Conservation (phyloP, 495 filamentous ascomycete genomes). For the Penicillium malachiteum region DNA sequence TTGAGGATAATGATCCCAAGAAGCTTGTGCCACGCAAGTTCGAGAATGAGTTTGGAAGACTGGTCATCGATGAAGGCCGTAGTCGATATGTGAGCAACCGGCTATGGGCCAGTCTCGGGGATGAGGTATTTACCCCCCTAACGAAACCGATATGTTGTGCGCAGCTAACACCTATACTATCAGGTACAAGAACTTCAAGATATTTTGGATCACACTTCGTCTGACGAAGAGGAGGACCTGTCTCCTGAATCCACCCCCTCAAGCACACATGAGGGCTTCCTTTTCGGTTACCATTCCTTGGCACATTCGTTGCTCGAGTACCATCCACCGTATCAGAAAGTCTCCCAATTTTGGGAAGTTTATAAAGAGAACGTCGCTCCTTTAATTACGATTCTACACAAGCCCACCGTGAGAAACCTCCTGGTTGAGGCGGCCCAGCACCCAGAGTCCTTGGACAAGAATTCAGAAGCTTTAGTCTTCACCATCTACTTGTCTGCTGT, state of each 20-base stretch:
- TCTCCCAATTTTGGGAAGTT: conserved; percentile 65
- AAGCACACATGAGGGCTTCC: conserved; percentile 65
- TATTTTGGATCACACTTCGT: conserved; percentile 63
- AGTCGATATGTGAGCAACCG: conserved; percentile 85
- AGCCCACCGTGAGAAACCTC: conserved; percentile 54
- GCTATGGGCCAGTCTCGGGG: conserved; percentile 85
- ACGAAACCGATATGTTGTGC: background rate
- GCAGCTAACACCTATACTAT: conserved; percentile 14
- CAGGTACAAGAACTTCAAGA: conserved; percentile 72
- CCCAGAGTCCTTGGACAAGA: conserved; percentile 56
- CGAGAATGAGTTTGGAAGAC: conserved; percentile 70
- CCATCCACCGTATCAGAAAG: conserved; percentile 59
- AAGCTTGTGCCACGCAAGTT: conserved; percentile 36
- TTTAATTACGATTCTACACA: conserved; percentile 66
- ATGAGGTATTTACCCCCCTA: conserved; percentile 59
- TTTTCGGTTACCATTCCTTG: conserved; percentile 67
- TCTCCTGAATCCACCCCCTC: conserved; percentile 54
- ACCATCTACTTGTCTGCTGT: conserved; percentile 75
- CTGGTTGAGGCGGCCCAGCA: conserved; percentile 46
- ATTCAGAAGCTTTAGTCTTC: conserved; percentile 71
- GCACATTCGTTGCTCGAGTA: conserved; percentile 44
- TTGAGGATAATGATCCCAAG: conserved; percentile 26
- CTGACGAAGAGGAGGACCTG: conserved; percentile 63
- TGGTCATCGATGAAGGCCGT: conserved; percentile 79
- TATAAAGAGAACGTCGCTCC: conserved; percentile 73